Percentiles rank a stretch among this genome's conserved stretches.
phyloP scores from a whole-genome alignment of 139 green algal genomes.

The Yamagishiella unicocca region DNA sequence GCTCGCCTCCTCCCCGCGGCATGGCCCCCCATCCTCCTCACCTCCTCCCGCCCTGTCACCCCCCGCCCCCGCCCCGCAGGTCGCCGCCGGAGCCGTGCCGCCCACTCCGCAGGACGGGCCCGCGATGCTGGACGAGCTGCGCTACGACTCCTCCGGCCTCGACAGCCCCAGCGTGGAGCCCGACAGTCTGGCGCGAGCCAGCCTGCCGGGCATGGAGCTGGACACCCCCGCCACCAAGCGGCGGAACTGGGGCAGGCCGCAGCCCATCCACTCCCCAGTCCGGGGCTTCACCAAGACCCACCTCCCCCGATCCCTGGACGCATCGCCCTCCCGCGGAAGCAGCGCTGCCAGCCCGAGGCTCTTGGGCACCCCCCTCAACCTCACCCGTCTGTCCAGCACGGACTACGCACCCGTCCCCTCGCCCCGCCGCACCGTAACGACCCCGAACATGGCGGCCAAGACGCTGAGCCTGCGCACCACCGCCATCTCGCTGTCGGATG shows the following conservation, averaged over 20 bases:
- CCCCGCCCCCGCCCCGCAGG: too few species aligned
- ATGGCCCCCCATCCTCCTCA: too few species aligned
- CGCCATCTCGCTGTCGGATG: conserved; percentile 55
- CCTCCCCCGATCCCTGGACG: not conserved
- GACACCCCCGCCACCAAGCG: not conserved
- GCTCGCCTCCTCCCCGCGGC: too few species aligned
- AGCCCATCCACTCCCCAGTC: not conserved
- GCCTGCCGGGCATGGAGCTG: not conserved
- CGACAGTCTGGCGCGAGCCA: conserved; percentile 16
- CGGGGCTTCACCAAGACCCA: not conserved
- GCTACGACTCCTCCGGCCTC: not conserved
- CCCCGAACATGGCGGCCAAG: conserved; percentile 31
- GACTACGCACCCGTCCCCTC: not conserved
- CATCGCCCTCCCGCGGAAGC: not conserved
- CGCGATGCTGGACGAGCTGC: not conserved
- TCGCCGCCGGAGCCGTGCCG: too few species aligned
- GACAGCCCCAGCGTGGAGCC: not conserved
- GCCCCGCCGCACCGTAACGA: not conserved
- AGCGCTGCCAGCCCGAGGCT: not conserved
- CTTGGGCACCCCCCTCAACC: not conserved
- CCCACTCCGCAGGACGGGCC: too few species aligned
- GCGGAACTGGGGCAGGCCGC: not conserved
- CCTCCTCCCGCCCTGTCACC: too few species aligned
- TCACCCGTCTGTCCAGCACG: not conserved
- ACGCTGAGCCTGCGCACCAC: conserved; percentile 62